phyloP scores from a whole-genome alignment of 2,329 filamentous ascomycete genomes.

The Thelonectria discophora region DNA sequence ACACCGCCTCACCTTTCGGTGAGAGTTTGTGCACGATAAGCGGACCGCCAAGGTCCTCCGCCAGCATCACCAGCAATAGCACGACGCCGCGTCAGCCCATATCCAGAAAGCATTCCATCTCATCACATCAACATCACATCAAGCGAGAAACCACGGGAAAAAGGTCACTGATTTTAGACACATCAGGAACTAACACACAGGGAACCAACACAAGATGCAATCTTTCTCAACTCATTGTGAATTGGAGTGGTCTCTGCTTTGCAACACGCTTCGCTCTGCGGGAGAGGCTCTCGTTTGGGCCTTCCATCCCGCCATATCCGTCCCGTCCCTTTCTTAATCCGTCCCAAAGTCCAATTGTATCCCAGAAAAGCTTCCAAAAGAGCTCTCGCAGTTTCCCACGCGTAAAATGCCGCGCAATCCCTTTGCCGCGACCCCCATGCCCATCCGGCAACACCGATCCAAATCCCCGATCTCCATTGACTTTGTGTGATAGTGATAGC shows the following conservation, averaged over 20 bases:
- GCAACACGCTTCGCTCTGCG: slow-evolving; percentile 10
- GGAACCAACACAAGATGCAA: no score
- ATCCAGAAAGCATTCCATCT: no score
- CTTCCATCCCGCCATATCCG: slow-evolving; percentile 11
- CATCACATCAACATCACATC: no score
- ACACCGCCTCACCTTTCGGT: background rate
- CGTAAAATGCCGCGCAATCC: slow-evolving; percentile 23
- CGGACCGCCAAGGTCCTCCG: background rate
- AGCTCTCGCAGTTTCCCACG: background rate
- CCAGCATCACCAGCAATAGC: no score
- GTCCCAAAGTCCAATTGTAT: slow-evolving; percentile 7
- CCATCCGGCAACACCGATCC: slow-evolving; percentile 20
- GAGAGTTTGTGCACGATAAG: background rate
- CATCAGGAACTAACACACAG: no score
- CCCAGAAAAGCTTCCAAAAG: slow-evolving; percentile 9
- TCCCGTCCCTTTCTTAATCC: slow-evolving; percentile 5
- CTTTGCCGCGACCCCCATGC: slow-evolving; percentile 3
- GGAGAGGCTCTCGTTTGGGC: slow-evolving; percentile 1
- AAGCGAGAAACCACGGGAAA: no score
- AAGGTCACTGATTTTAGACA: no score
- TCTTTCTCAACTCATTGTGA: slow-evolving; percentile 27
- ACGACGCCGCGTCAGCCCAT: no score
- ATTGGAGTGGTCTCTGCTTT: slow-evolving; percentile 36
- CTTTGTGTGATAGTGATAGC: slow-evolving; percentile 16
- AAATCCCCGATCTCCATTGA: slow-evolving; percentile 25